Evolutionary conservation across 2,329 filamentous ascomycete genomes (phyloP).

Genomic region (Epichloe gansuensis): DNA sequence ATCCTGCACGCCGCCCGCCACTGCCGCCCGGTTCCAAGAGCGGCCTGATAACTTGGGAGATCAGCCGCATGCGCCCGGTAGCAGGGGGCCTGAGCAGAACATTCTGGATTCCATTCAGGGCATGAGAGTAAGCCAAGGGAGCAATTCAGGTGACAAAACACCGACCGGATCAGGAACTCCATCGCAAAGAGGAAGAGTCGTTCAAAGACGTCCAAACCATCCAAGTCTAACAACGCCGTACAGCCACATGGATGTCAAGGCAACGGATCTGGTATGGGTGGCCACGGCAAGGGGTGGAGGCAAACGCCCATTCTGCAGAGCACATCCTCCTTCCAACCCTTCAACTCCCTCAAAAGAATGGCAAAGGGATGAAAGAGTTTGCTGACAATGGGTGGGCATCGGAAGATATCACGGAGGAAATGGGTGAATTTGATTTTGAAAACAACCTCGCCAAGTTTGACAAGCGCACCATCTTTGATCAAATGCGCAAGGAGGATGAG

Average conservation of each 20-base stretch:
- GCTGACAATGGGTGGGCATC: constrained; percentile 82
- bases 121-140: constrained; percentile 11
- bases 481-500: constrained; percentile 79
- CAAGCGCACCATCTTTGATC: constrained; percentile 81
- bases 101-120: constrained; percentile 17
- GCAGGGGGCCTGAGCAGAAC: constrained; percentile 13
- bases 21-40: constrained; percentile 3
- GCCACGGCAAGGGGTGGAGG: constrained; percentile 43
- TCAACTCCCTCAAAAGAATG: constrained; percentile 46
- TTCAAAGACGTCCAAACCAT: constrained; percentile 20
- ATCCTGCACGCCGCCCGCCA: constrained; percentile 16
- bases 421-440: constrained; percentile 91
- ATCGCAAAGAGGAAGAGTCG: constrained; percentile 20
- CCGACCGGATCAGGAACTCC: constrained; percentile 12
- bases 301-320: constrained; percentile 49
- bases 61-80: not conserved
- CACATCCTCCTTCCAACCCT: constrained; percentile 51
- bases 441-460: constrained; percentile 87
- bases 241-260: constrained; percentile 15
- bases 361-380: constrained; percentile 29
- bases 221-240: constrained; percentile 15
- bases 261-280: constrained; percentile 15
- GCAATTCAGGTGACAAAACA: constrained; percentile 10
- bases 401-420: constrained; percentile 88
- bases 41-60: constrained; percentile 6